A percentile compares a stretch with the other conserved stretches of the same genome.
Evolutionary conservation across 176 grass and related monocot genomes (phyloP).

Genomic region (Juncus effusus): DNA sequence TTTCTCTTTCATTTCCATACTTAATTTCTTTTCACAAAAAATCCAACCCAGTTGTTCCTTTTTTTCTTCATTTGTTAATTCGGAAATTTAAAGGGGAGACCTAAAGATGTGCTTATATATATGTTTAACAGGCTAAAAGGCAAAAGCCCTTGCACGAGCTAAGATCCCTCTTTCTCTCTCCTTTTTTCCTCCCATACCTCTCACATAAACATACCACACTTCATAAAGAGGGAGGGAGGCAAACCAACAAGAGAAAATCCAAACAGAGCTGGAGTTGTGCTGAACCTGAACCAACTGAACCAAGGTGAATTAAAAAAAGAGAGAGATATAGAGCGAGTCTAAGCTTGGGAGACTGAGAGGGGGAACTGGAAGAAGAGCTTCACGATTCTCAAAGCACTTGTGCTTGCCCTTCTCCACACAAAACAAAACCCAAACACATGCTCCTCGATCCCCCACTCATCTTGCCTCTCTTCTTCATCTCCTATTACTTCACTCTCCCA

Average conservation of each 20-base stretch:
- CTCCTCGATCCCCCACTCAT: slow-evolving; percentile 24
- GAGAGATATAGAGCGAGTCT: background rate
- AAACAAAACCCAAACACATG: slow-evolving; percentile 82
- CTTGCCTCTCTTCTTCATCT: slow-evolving; percentile 14
- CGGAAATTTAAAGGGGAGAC: background rate
- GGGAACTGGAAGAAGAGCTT: slow-evolving; percentile 22
- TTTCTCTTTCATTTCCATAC: slow-evolving; percentile 6
- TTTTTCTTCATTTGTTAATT: background rate
- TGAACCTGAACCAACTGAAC: background rate
- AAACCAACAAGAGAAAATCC: slow-evolving; percentile 38
- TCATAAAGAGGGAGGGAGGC: background rate
- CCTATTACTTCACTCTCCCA: background rate
- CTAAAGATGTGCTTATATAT: slow-evolving; percentile 9
- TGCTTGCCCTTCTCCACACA: slow-evolving; percentile 31
- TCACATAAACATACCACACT: slow-evolving; percentile 1
- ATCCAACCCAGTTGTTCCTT: background rate
- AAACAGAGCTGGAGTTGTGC: slow-evolving; percentile 26
- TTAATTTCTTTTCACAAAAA: background rate
- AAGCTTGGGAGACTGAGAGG: slow-evolving; percentile 30
- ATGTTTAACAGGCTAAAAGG: slow-evolving; percentile 23
- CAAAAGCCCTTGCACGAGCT: slow-evolving; percentile 30
- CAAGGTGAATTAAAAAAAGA: background rate
- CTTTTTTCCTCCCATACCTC: background rate
- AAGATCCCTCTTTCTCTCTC: slow-evolving; percentile 27
- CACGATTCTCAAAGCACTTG: slow-evolving; percentile 13